Percentiles rank a stretch among this genome's conserved stretches.
Conservation (phyloP, 371 early-diverging fungal species). For the Mucor circinelloides region DNA sequence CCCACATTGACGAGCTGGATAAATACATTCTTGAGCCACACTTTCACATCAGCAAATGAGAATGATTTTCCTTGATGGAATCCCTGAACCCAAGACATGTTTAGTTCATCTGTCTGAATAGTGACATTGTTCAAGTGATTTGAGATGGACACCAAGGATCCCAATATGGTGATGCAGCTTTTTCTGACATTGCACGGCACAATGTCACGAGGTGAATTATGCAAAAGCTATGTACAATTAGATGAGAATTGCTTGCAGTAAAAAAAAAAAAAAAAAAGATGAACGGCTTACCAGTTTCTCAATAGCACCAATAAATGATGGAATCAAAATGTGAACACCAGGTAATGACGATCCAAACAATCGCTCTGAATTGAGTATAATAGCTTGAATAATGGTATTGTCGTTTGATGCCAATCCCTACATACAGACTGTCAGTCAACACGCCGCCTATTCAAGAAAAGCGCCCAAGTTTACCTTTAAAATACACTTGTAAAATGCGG, state of each 20-base stretch:
- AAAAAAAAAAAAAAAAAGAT: too few relatives aligned
- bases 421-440: slow-evolving; percentile 16
- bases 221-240: slow-evolving; percentile 27
- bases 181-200: slow-evolving; percentile 28
- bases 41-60: slow-evolving; percentile 40
- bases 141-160: slow-evolving; percentile 43
- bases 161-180: slow-evolving; percentile 50
- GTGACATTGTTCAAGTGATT: slow-evolving; percentile 37
- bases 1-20: slow-evolving; percentile 48
- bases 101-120: slow-evolving; percentile 23
- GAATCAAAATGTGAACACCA: slow-evolving; percentile 68
- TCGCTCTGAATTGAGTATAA: slow-evolving; percentile 65
- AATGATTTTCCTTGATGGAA: slow-evolving; percentile 18
- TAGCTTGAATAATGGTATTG: slow-evolving; percentile 56
- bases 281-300: slow-evolving; percentile 50
- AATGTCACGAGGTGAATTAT: slow-evolving; percentile 23
- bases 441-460: background rate
- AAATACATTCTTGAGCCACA: slow-evolving; percentile 53
- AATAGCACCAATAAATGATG: slow-evolving; percentile 63
- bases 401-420: slow-evolving; percentile 63
- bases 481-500: slow-evolving; percentile 70
- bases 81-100: slow-evolving; percentile 25
- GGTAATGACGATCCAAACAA: slow-evolving; percentile 70
- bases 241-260: too few relatives aligned
- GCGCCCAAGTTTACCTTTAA: slow-evolving; percentile 45